Evolutionary conservation across 441 rosid species (phyloP).

Genomic region (Metrosideros polymorpha): DNA sequence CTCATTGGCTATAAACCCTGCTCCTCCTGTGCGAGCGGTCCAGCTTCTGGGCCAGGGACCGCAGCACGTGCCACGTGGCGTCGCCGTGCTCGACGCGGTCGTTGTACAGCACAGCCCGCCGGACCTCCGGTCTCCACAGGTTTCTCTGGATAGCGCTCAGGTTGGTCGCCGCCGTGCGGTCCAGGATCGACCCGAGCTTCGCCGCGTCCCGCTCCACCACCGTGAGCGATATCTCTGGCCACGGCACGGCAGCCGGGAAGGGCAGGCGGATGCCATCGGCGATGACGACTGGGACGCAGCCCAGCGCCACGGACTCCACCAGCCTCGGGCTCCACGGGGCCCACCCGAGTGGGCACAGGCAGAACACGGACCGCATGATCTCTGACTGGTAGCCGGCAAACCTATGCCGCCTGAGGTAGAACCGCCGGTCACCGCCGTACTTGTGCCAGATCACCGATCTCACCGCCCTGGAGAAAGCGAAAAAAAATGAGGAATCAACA

Average conservation of each 20-base stretch:
- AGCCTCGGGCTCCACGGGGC: constrained; percentile 99
- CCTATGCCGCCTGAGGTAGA: constrained; percentile 59
- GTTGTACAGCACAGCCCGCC: constrained; percentile 55
- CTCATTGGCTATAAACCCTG: constrained; percentile 21
- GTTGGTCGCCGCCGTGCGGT: constrained; percentile 71
- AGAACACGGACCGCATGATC: constrained; percentile 71
- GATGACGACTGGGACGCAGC: constrained; percentile 82
- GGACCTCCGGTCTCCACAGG: constrained; percentile 37
- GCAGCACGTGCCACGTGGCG: constrained; percentile 83
- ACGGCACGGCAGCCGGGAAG: constrained; percentile 42
- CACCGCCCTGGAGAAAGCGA: constrained; percentile 36
- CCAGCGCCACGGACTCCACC: constrained; percentile 72
- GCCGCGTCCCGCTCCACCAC: constrained; percentile 74
- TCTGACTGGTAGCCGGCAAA: constrained; percentile 83
- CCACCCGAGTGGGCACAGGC: constrained; percentile 94
- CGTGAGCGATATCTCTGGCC: constrained; percentile 72
- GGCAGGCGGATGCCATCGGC: constrained; percentile 93
- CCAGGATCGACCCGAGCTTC: constrained; percentile 45
- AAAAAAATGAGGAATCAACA: neutral
- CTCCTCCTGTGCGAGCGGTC: constrained; percentile 35
- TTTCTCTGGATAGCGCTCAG: constrained; percentile 56
- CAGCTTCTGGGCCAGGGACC: constrained; percentile 34
- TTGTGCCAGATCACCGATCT: constrained; percentile 79
- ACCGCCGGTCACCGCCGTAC: constrained; percentile 58
- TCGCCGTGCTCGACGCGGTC: constrained; percentile 46